Conservation (phyloP, 139 green algal species). For the Eudorina sp. region DNA sequence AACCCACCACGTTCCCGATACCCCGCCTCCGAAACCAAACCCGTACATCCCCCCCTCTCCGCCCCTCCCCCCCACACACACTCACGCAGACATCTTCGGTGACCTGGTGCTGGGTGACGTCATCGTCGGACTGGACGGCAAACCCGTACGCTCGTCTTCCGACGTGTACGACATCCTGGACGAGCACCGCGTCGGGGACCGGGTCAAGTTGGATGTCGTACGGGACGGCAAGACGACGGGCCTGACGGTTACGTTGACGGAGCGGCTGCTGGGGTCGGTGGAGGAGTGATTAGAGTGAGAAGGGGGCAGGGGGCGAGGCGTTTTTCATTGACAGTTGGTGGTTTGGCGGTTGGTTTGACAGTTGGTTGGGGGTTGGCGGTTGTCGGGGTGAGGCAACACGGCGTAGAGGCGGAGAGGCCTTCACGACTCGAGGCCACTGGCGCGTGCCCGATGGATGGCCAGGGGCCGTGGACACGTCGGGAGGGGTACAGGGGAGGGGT, state of each 20-base stretch:
- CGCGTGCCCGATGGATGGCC: no score
- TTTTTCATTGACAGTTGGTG: background rate
- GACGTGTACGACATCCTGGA: constrained; percentile 83
- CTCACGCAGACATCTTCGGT: constrained; percentile 79
- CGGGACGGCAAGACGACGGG: constrained; percentile 71
- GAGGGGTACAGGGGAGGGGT: no score
- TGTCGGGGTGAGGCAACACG: no score
- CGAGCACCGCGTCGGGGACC: constrained; percentile 70
- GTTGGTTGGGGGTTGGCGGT: no score
- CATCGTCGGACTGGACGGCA: constrained; percentile 63
- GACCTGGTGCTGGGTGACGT: constrained; percentile 77
- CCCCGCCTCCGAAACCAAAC: no score
- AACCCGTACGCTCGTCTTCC: constrained; percentile 46
- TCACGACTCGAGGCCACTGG: no score
- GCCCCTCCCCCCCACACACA: no score
- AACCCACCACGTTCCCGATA: no score
- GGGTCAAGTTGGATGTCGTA: constrained; percentile 67
- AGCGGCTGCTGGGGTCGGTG: constrained; percentile 39
- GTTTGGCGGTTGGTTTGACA: background rate
- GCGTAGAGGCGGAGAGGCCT: no score
- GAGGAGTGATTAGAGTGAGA: constrained; percentile 18
- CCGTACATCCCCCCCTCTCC: no score
- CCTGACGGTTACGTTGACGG: constrained; percentile 64
- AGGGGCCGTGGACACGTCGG: no score
- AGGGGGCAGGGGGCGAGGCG: background rate